phyloP scores from a whole-genome alignment of 352 stramenopile species.

The Phytophthora fragariaefolia region DNA sequence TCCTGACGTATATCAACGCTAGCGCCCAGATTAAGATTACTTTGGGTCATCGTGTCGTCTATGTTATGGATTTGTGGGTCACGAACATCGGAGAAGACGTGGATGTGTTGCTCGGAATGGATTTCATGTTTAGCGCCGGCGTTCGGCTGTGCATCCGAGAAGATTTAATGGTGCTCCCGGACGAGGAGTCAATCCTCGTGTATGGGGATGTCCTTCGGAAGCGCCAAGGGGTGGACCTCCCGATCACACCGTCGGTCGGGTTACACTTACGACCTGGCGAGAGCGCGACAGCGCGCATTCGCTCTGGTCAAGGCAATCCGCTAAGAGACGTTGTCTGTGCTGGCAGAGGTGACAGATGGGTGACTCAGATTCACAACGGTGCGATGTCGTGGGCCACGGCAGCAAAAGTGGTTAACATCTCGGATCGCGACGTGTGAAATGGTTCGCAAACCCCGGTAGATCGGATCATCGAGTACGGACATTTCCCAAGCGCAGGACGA shows the following conservation, averaged over 20 bases:
- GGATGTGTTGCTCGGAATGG: not conserved
- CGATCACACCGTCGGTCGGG: not conserved
- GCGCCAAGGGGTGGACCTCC: not conserved
- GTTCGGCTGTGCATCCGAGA: not conserved
- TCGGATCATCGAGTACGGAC: not conserved
- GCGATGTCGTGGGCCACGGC: not conserved
- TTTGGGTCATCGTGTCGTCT: not conserved
- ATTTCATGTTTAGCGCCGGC: not conserved
- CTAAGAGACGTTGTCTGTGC: too few species aligned
- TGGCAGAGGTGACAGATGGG: not conserved
- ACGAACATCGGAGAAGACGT: conserved; percentile 2
- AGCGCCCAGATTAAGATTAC: conserved; percentile 6
- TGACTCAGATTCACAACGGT: not conserved
- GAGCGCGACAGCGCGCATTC: not conserved
- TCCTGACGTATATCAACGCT: conserved; percentile 1
- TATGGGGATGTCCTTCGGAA: not conserved
- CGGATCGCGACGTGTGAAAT: not conserved
- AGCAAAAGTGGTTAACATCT: not conserved
- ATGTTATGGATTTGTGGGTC: too few species aligned
- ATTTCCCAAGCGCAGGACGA: not conserved
- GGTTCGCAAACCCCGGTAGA: not conserved
- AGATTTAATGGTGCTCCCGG: not conserved
- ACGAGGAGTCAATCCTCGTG: too few species aligned
- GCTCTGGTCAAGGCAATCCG: not conserved
- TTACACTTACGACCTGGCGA: not conserved